A percentile compares a stretch with the other conserved stretches of the same genome.
phyloP scores from a whole-genome alignment of 2,329 filamentous ascomycete genomes.

The Trichoderma lentiforme region DNA sequence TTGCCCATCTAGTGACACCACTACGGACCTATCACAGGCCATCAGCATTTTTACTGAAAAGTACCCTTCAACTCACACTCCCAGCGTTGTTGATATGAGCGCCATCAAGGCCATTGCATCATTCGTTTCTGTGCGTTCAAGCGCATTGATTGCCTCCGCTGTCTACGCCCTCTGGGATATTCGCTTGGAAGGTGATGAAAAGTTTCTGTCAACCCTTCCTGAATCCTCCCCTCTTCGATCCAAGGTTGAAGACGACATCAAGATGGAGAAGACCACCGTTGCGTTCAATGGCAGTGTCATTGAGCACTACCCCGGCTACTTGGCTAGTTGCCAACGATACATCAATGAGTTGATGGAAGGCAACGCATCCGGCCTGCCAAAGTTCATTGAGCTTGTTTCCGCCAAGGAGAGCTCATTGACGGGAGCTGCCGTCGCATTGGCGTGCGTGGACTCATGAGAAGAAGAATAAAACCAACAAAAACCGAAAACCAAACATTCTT shows the following conservation, averaged over 20 bases:
- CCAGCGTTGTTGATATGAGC: constrained; percentile 47
- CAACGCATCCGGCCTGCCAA: constrained; percentile 34
- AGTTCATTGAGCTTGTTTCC: constrained; percentile 59
- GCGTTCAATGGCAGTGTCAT: constrained; percentile 78
- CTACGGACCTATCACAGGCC: constrained; percentile 42
- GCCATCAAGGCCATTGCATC: constrained; percentile 52
- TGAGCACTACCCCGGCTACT: constrained; percentile 72
- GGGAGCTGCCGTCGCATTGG: constrained; percentile 70
- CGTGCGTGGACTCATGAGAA: constrained; percentile 34
- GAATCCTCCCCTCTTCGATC: constrained; percentile 34
- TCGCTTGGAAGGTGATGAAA: constrained; percentile 45
- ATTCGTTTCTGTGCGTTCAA: constrained; percentile 55
- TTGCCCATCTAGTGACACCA: constrained; percentile 40
- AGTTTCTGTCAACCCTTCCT: constrained; percentile 32
- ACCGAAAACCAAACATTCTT: neutral
- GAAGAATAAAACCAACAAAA: neutral
- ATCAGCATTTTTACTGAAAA: constrained; percentile 46
- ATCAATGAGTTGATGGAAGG: constrained; percentile 55
- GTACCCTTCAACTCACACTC: constrained; percentile 45
- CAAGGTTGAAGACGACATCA: constrained; percentile 51
- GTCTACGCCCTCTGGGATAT: constrained; percentile 59
- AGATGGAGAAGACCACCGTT: constrained; percentile 53
- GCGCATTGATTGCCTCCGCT: constrained; percentile 56
- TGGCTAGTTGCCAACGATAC: constrained; percentile 57
- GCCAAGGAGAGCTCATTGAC: constrained; percentile 72